Evolutionary conservation across 2,329 filamentous ascomycete species (phyloP).

Genomic region (Lasiodiplodia sp.): DNA sequence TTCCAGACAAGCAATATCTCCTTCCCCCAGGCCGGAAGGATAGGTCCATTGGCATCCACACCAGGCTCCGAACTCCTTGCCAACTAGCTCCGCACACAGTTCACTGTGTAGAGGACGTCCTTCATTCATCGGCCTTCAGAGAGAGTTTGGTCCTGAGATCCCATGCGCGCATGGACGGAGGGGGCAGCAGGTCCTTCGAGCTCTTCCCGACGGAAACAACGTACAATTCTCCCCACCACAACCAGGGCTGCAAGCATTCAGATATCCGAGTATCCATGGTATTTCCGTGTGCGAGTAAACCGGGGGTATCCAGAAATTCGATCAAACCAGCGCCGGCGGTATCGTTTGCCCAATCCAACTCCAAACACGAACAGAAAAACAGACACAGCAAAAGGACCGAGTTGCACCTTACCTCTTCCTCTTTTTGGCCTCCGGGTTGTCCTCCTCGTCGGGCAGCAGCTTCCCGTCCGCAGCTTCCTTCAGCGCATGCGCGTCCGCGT

Average conservation of each 20-base stretch:
- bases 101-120: not conserved
- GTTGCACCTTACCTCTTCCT: slow-evolving; percentile 66
- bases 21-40: not conserved
- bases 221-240: not conserved
- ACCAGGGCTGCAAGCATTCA: not conserved
- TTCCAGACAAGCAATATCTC: not conserved
- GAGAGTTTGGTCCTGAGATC: not conserved
- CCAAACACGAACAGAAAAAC: not conserved
- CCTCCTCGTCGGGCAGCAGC: slow-evolving; percentile 74
- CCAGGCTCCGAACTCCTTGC: not conserved
- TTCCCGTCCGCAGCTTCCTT: slow-evolving; percentile 65
- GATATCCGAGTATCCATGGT: not conserved
- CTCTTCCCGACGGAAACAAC: not conserved
- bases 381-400: not conserved
- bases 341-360: not conserved
- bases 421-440: slow-evolving; percentile 81
- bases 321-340: not conserved
- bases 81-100: not conserved
- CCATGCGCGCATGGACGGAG: not conserved
- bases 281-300: not conserved
- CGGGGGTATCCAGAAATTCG: not conserved
- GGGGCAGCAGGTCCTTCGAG: not conserved
- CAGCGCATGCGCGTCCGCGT: slow-evolving; percentile 37
- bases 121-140: not conserved
- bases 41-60: not conserved